Conservation (phyloP, 2,329 filamentous ascomycete species). For the Diaporthe sp. region DNA sequence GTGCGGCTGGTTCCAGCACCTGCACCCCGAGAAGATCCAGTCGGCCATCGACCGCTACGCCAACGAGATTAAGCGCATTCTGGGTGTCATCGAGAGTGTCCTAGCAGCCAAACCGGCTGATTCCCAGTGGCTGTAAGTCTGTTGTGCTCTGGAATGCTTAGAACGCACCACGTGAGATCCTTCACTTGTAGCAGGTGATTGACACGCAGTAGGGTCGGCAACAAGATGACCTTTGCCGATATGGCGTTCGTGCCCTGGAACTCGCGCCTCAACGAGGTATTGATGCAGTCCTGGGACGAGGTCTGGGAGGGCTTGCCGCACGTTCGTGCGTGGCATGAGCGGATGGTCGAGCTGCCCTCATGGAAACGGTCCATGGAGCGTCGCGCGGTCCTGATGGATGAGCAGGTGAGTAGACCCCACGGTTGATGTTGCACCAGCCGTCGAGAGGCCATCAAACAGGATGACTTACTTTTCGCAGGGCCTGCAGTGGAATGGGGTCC, state of each 20-base stretch:
- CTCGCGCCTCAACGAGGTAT: conserved; percentile 43
- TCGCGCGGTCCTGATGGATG: conserved; percentile 52
- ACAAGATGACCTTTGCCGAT: conserved; percentile 46
- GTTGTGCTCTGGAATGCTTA: no score
- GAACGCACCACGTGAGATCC: no score
- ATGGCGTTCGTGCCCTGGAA: conserved; percentile 47
- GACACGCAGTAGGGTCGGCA: conserved; percentile 40
- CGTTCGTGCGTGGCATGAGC: conserved; percentile 53
- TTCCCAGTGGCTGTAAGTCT: conserved; percentile 43
- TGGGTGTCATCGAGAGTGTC: conserved; percentile 45
- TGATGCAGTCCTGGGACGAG: conserved; percentile 45
- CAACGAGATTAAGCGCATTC: conserved; percentile 46
- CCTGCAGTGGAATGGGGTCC: conserved; percentile 53
- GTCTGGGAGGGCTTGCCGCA: conserved; percentile 46
- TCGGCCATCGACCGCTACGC: conserved; percentile 46
- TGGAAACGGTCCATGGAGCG: conserved; percentile 53
- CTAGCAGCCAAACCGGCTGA: conserved; percentile 41
- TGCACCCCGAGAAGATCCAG: conserved; percentile 48
- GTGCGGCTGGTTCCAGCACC: conserved; percentile 52
- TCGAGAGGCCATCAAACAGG: background rate
- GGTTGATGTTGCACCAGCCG: fast-evolving
- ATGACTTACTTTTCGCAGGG: conserved; percentile 43
- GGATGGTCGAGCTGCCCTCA: conserved; percentile 50
- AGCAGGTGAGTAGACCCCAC: conserved; percentile 41
- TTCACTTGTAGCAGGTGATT: no score